A percentile compares a stretch with the other conserved stretches of the same genome.
These are phyloP conservation scores for Triticum timopheevii DNA, from an alignment of 176 grass and related monocot species.

Conservation along the genomic window DNA sequence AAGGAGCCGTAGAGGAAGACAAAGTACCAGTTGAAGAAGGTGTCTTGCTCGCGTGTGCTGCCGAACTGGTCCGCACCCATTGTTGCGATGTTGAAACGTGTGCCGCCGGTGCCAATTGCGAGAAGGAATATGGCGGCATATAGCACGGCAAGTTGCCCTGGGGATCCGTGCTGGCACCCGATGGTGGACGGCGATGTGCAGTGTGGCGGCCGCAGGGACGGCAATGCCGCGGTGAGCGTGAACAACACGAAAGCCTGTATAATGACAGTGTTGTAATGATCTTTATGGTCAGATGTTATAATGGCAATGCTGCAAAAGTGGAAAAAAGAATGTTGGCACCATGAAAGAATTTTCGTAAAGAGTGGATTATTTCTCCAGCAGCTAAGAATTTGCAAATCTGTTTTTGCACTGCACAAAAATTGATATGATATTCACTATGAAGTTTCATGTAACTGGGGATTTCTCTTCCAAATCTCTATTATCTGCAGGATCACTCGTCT, in stretches of 20 bases:
- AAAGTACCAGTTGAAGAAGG: constrained; percentile 80
- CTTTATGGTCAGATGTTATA: neutral
- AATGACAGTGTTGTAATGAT: neutral
- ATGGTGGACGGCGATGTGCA: neutral
- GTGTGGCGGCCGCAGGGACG: constrained; percentile 20
- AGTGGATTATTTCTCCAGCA: neutral
- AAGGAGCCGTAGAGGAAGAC: constrained; percentile 43
- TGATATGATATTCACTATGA: neutral
- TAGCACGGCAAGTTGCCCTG: constrained; percentile 32
- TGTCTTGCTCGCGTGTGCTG: constrained; percentile 25
- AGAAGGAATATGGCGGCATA: constrained; percentile 45
- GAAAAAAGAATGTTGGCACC: no score
- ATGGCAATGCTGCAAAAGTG: no score
- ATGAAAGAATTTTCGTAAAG: no score
- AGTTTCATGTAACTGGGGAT: neutral
- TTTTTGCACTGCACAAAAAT: neutral
- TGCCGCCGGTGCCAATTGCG: constrained; percentile 47
- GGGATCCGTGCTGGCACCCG: constrained; percentile 20
- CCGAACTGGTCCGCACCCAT: constrained; percentile 72
- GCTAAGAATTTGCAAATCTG: neutral
- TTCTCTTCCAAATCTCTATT: neutral
- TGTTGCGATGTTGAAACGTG: constrained; percentile 57
- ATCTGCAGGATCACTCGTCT: no score
- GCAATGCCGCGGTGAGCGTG: constrained; percentile 42
- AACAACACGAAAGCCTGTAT: constrained; percentile 48